These are phyloP conservation scores for Chrysoporthe deuterocubensis DNA, from an alignment of 2,329 filamentous ascomycete genomes.

Conservation along the genomic window DNA sequence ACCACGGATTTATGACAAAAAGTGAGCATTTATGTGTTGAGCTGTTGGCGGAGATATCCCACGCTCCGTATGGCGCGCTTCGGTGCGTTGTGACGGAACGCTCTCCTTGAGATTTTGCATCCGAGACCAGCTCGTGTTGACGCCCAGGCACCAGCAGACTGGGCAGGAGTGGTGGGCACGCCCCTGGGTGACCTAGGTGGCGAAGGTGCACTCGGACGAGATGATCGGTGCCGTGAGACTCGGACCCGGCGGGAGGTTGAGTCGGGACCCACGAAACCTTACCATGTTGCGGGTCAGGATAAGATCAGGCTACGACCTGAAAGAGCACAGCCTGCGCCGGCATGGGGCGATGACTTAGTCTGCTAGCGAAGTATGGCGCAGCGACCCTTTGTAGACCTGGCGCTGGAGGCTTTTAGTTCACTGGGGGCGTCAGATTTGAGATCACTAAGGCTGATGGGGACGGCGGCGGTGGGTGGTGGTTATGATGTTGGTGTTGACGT, in stretches of 20 bases:
- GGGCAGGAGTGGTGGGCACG: not conserved
- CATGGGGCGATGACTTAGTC: not conserved
- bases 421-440: slow-evolving; percentile 5
- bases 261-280: not conserved
- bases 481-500: slow-evolving; percentile 4
- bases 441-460: slow-evolving; percentile 2
- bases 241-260: not conserved
- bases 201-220: not conserved
- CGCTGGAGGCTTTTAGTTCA: not conserved
- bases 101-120: too few relatives aligned
- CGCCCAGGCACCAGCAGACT: not conserved
- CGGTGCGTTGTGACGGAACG: not conserved
- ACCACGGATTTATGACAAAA: not conserved
- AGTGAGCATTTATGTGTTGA: not conserved
- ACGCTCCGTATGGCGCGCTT: not conserved
- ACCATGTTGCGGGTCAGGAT: not conserved
- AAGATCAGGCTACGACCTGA: not conserved
- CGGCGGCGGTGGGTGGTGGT: not conserved
- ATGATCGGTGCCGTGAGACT: slow-evolving; percentile 4
- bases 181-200: not conserved
- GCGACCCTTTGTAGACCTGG: not conserved
- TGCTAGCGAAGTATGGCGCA: not conserved
- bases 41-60: not conserved
- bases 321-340: not conserved
- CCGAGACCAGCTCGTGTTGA: not conserved